Percentiles rank a stretch among this genome's conserved stretches.
These are phyloP conservation scores for Myxozyma kluyveri DNA, from an alignment of 805 yeast genomes.

Conservation along the genomic window DNA sequence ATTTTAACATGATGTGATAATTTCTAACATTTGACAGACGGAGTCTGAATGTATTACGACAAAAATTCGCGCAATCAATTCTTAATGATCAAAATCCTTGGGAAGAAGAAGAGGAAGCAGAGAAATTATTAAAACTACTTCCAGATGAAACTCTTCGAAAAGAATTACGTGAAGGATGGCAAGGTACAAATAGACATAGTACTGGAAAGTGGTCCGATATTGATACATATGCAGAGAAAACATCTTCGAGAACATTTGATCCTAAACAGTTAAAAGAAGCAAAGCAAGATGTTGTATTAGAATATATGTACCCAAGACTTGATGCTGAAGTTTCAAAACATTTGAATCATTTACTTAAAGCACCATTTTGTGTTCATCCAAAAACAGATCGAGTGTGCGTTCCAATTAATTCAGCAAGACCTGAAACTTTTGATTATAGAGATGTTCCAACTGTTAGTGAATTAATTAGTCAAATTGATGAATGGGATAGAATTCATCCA, in stretches of 20 bases:
- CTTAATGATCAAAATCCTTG: conserved; percentile 87
- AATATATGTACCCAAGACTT: conserved; percentile 81
- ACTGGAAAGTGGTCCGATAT: conserved; percentile 75
- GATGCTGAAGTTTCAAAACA: conserved; percentile 92
- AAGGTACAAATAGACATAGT: conserved; percentile 52
- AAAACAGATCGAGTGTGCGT: conserved; percentile 85
- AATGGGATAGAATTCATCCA: conserved; percentile 14
- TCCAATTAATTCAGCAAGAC: conserved; percentile 49
- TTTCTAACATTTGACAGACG: conserved; percentile 43
- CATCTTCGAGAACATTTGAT: conserved; percentile 40
- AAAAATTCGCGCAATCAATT: conserved; percentile 62
- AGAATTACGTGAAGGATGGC: conserved; percentile 62
- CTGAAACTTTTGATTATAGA: conserved; percentile 66
- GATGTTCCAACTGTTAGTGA: conserved; percentile 71
- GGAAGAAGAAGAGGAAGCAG: conserved; percentile 54
- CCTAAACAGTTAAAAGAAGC: conserved; percentile 59
- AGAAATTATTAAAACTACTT: conserved; percentile 57
- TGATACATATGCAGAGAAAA: conserved; percentile 46
- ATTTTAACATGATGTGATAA: neutral
- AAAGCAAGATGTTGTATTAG: conserved; percentile 76
- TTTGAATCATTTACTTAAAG: conserved; percentile 84
- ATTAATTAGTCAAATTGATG: conserved; percentile 63
- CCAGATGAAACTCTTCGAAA: conserved; percentile 52
- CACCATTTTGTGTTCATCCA: conserved; percentile 97
- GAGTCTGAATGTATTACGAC: conserved; percentile 64